These are phyloP conservation scores for Cercospora sojina DNA, from an alignment of 2,329 filamentous ascomycete genomes.

Conservation along the genomic window DNA sequence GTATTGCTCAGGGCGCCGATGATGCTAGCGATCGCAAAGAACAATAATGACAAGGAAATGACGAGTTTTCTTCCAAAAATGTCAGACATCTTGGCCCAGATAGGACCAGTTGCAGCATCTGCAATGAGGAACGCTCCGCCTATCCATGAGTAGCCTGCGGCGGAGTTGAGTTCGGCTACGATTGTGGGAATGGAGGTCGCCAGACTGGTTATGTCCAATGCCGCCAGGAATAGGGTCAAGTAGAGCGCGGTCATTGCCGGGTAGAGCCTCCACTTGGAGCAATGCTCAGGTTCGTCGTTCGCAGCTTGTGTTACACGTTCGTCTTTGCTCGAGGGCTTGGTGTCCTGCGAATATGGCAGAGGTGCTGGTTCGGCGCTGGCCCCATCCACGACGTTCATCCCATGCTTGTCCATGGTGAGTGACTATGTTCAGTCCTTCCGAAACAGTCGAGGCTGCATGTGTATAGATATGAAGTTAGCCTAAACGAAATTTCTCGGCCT, in stretches of 20 bases:
- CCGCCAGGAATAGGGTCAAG: slow-evolving; percentile 34
- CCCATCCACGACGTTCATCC: not conserved
- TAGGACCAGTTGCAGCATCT: slow-evolving; percentile 63
- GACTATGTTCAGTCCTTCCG: not conserved
- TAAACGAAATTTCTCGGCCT: not conserved
- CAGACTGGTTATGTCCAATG: slow-evolving; percentile 57
- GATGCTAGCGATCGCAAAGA: slow-evolving; percentile 53
- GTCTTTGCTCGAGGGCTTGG: not conserved
- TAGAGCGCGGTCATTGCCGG: not conserved
- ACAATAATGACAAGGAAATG: slow-evolving; percentile 48
- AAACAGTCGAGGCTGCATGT: not conserved
- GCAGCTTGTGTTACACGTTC: not conserved
- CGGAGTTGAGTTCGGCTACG: slow-evolving; percentile 61
- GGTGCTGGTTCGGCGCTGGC: not conserved
- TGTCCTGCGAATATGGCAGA: not conserved
- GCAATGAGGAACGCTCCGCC: slow-evolving; percentile 71
- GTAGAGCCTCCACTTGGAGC: not conserved
- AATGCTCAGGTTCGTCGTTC: not conserved
- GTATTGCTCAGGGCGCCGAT: slow-evolving; percentile 45
- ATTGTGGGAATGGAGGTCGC: slow-evolving; percentile 67
- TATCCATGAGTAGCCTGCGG: slow-evolving; percentile 76
- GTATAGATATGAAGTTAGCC: not conserved
- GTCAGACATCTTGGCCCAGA: slow-evolving; percentile 64
- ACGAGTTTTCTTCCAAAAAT: slow-evolving; percentile 59
- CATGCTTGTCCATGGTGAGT: not conserved